phyloP scores from a whole-genome alignment of 345 rosid species.

The Populus euphratica region DNA sequence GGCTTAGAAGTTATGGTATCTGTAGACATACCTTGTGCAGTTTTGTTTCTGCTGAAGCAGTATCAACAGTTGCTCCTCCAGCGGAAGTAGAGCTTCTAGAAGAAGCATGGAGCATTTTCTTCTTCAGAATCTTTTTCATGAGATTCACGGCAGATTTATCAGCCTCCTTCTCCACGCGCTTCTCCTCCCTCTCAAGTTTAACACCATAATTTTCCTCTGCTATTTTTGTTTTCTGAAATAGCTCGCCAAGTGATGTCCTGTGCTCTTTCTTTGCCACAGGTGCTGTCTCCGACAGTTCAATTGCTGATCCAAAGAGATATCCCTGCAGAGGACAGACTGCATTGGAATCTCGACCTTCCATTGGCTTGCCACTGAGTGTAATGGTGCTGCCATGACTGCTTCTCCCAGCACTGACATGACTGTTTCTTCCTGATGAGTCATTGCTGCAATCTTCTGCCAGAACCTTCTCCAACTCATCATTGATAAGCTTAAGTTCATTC shows the following conservation, averaged over 20 bases:
- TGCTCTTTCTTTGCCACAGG: constrained; percentile 55
- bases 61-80: constrained; percentile 39
- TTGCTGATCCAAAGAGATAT: constrained; percentile 68
- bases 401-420: constrained; percentile 65
- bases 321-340: constrained; percentile 69
- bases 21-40: constrained; percentile 49
- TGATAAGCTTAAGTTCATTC: constrained; percentile 62
- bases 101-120: constrained; percentile 48
- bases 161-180: constrained; percentile 51
- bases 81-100: constrained; percentile 40
- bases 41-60: constrained; percentile 58
- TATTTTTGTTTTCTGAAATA: constrained; percentile 64
- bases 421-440: constrained; percentile 64
- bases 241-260: constrained; percentile 74
- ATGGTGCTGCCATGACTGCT: constrained; percentile 76
- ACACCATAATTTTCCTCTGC: constrained; percentile 39
- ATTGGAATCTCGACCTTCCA: constrained; percentile 49
- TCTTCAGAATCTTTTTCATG: constrained; percentile 61
- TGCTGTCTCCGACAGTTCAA: constrained; percentile 57
- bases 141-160: constrained; percentile 54
- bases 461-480: constrained; percentile 71
- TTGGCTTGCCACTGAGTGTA: constrained; percentile 61
- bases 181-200: constrained; percentile 54
- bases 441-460: constrained; percentile 53
- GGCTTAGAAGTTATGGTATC: neutral